phyloP scores from a whole-genome alignment of 2,329 filamentous ascomycete species.

The Pseudogymnoascus sp. region DNA sequence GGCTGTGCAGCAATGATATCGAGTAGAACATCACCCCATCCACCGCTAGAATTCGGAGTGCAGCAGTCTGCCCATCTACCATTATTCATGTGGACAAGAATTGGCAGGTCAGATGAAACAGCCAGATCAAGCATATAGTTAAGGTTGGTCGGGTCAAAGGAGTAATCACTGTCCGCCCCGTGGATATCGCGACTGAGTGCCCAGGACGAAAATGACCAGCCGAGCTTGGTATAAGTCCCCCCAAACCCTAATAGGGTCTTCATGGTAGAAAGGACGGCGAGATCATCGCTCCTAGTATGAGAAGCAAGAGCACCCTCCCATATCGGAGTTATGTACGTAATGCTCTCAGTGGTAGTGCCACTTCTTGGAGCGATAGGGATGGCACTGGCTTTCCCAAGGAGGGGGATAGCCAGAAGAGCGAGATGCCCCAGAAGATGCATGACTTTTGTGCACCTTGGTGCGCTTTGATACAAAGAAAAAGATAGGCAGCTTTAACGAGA shows the following conservation, averaged over 20 bases:
- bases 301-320: constrained; percentile 16
- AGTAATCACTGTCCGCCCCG: constrained; percentile 10
- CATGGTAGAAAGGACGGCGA: constrained; percentile 13
- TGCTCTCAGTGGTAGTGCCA: constrained; percentile 8
- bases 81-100: constrained; percentile 17
- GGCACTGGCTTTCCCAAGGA: not conserved
- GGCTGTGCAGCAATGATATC: constrained; percentile 13
- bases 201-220: constrained; percentile 17
- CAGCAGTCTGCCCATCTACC: constrained; percentile 16
- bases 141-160: constrained; percentile 15
- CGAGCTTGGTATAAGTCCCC: constrained; percentile 13
- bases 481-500: not conserved
- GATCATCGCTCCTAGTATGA: constrained; percentile 9
- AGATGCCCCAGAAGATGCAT: not conserved
- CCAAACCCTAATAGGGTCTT: constrained; percentile 10
- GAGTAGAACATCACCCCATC: constrained; percentile 15
- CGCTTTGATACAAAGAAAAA: not conserved
- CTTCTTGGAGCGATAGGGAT: constrained; percentile 5
- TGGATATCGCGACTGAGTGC: constrained; percentile 15
- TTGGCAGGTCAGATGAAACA: constrained; percentile 8
- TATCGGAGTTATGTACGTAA: constrained; percentile 15
- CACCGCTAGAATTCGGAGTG: constrained; percentile 13
- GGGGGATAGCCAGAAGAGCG: not conserved
- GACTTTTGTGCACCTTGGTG: not conserved
- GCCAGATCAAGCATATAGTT: constrained; percentile 13